Evolutionary conservation across 805 yeast species (phyloP), one percentile per base, ranked within the genome.

Genomic region (Groenewaldozyma salmanticensis): DNA sequence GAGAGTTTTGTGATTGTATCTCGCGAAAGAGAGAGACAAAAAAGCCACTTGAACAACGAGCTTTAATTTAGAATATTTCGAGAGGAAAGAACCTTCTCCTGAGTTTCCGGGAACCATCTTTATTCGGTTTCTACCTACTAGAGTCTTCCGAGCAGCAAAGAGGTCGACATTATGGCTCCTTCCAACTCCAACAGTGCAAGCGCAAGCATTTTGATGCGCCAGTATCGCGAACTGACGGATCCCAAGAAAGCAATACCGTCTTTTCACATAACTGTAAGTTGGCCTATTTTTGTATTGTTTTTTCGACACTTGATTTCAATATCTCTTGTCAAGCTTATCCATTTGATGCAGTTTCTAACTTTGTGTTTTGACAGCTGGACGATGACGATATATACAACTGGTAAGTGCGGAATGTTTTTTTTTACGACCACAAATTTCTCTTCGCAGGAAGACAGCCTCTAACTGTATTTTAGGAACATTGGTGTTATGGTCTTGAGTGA

Each of bases 401-500:
- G 59, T 53, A 43, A 33, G 50, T 31, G n/a, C 5, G 7, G 16
- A 11, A 9, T 18, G 34, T 7, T 32, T n/a, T 9, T 32, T 32
- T 15, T 15, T n/a, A 7, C 16, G 11, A 6, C 21, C 24, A 18
- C 22, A n/a, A 33, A 36, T 33, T 36, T 43, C 17, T 35, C 33
- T 36, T 33, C 13, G 17, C 34, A 13, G 7, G 29, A 9, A 24
- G 13, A 7, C 7, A 24, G 29, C 7, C 11, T 24, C 11, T 13
- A 16, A 18, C 7, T 13, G 13, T 9, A 24, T 9, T 24, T 24
- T 29, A 54, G 83, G 96, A 83, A 83, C 59, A 73, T 90, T 42
- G 96, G 95, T 18, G 83, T 90, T 44, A 86, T 88, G 86, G 94
- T 90, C 9, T 72, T 86, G 40, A 82, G 83, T 62, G 79, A 81